phyloP scores from a whole-genome alignment of 148 eudicot genomes.

The Cornus controversa region DNA sequence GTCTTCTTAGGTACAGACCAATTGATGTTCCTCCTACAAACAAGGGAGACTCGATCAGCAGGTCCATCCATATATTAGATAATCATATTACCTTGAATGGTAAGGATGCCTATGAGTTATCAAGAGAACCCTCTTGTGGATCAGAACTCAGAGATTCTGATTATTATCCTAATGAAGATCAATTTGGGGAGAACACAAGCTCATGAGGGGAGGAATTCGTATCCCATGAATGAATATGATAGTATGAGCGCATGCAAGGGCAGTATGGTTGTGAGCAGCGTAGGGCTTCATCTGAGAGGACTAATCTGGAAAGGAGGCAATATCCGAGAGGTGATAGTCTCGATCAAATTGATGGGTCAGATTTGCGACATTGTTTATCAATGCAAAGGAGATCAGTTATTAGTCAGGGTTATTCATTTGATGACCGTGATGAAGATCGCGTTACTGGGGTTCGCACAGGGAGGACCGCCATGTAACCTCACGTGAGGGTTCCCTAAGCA shows the following conservation, averaged over 20 bases:
- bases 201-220: constrained; percentile 43
- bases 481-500: constrained; percentile 48
- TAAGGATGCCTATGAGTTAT: constrained; percentile 66
- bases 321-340: constrained; percentile 34
- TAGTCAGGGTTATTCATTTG: constrained; percentile 50
- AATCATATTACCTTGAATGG: constrained; percentile 40
- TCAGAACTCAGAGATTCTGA: constrained; percentile 61
- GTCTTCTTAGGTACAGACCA: constrained; percentile 37
- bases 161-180: constrained; percentile 70
- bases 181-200: constrained; percentile 42
- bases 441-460: constrained; percentile 44
- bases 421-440: constrained; percentile 40
- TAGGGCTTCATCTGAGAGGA: constrained; percentile 53
- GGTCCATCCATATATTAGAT: constrained; percentile 39
- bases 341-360: constrained; percentile 44
- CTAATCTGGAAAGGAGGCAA: constrained; percentile 51
- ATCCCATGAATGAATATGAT: constrained; percentile 49
- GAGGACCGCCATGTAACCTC: constrained; percentile 41
- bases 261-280: constrained; percentile 54
- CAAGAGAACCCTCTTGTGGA: constrained; percentile 93
- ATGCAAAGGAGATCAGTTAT: constrained; percentile 74
- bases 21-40: constrained; percentile 23
- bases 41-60: constrained; percentile 42
- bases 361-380: constrained; percentile 71
- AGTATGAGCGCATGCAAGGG: constrained; percentile 43